phyloP scores from a whole-genome alignment of 2,329 filamentous ascomycete genomes.

The Cryphonectria parasitica region DNA sequence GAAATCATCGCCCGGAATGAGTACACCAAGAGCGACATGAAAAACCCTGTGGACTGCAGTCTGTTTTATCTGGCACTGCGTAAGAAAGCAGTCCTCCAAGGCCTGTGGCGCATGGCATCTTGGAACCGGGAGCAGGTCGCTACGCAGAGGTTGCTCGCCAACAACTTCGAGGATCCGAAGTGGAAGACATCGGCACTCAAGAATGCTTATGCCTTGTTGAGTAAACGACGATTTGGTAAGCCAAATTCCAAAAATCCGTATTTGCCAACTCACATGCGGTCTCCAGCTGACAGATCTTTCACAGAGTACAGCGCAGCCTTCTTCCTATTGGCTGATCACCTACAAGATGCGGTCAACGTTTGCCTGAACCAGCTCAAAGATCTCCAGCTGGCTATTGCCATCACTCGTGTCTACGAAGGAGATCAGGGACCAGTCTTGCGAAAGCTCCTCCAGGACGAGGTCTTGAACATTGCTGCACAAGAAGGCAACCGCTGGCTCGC shows the following conservation, averaged over 20 bases:
- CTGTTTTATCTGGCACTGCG: slow-evolving; percentile 88
- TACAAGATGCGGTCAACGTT: slow-evolving; percentile 84
- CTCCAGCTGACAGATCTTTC: slow-evolving; percentile 49
- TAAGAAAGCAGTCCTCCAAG: slow-evolving; percentile 89
- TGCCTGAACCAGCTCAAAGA: slow-evolving; percentile 87
- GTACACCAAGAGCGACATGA: slow-evolving; percentile 84
- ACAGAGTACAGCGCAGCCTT: slow-evolving; percentile 92
- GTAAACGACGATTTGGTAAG: slow-evolving; percentile 82
- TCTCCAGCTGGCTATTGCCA: slow-evolving; percentile 84
- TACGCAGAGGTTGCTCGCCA: slow-evolving; percentile 80
- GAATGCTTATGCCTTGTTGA: slow-evolving; percentile 94
- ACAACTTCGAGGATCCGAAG: slow-evolving; percentile 84
- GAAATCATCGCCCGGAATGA: slow-evolving; percentile 91
- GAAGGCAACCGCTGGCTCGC: slow-evolving; percentile 92
- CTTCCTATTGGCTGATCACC: slow-evolving; percentile 85
- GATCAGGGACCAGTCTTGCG: slow-evolving; percentile 76
- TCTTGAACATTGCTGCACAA: slow-evolving; percentile 75
- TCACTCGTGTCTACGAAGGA: slow-evolving; percentile 86
- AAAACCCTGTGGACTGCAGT: slow-evolving; percentile 88
- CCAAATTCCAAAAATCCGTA: slow-evolving; percentile 4
- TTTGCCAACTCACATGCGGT: background rate
- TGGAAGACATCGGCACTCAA: slow-evolving; percentile 92
- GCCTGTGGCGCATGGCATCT: slow-evolving; percentile 90
- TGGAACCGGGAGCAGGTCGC: slow-evolving; percentile 86
- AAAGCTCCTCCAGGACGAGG: slow-evolving; percentile 76